Percentiles rank a stretch among this genome's conserved stretches.
phyloP scores from a whole-genome alignment of 2,329 filamentous ascomycete species.

The Leptosphaerulina australis region DNA sequence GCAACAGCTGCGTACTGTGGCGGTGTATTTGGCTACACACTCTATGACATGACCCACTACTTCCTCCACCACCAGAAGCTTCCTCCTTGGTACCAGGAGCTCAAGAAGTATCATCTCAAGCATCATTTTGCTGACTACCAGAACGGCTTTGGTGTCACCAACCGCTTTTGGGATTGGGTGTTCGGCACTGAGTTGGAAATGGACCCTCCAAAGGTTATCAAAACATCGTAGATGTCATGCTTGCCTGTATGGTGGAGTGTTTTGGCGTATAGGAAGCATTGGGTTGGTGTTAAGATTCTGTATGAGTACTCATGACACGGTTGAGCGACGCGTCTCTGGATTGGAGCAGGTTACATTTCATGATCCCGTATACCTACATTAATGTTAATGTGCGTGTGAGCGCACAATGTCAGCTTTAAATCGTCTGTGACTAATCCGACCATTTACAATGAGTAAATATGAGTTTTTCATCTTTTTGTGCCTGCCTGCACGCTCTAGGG shows the following conservation, averaged over 20 bases:
- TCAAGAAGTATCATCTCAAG: slow-evolving; percentile 97
- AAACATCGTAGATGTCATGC: slow-evolving; percentile 39
- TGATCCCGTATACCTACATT: slow-evolving; percentile 8
- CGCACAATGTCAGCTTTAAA: not conserved
- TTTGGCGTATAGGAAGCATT: not conserved
- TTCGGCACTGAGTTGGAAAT: slow-evolving; percentile 84
- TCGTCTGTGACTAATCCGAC: not conserved
- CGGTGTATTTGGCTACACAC: slow-evolving; percentile 92
- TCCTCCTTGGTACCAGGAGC: slow-evolving; percentile 82
- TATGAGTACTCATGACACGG: slow-evolving; percentile 7
- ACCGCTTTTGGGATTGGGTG: slow-evolving; percentile 90
- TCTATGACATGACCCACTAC: slow-evolving; percentile 97
- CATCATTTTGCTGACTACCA: slow-evolving; percentile 99
- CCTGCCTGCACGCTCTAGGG: slow-evolving; percentile 4
- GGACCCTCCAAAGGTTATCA: slow-evolving; percentile 56
- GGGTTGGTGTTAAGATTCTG: slow-evolving; percentile 1
- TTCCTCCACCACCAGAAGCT: slow-evolving; percentile 96
- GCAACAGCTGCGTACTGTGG: slow-evolving; percentile 82
- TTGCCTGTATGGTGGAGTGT: not conserved
- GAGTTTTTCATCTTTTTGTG: slow-evolving; percentile 1
- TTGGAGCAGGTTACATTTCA: not conserved
- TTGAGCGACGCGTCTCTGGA: not conserved
- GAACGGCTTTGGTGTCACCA: slow-evolving; percentile 96
- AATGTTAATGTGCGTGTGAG: slow-evolving; percentile 15
- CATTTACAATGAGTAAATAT: not conserved